Evolutionary conservation across 495 filamentous ascomycete species (phyloP).

Genomic region (Cercophora newfieldiana): DNA sequence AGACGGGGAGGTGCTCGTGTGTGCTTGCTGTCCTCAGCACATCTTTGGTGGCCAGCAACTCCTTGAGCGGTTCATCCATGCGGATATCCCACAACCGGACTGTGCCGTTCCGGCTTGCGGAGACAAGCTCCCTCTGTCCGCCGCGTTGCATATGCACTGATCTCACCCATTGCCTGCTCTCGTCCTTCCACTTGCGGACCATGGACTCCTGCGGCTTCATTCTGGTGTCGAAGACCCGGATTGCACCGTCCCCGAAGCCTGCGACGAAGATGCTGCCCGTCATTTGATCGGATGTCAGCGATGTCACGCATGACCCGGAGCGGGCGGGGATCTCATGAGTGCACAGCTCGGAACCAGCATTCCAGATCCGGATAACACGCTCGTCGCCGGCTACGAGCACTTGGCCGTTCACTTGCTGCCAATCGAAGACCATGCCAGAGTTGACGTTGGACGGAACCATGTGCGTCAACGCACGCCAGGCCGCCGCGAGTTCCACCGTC

Average conservation of each 20-base stretch:
- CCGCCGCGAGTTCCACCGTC: constrained; percentile 80
- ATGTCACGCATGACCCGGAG: constrained; percentile 92
- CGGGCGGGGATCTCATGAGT: constrained; percentile 92
- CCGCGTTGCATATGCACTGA: constrained; percentile 97
- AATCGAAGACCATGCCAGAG: constrained; percentile 93
- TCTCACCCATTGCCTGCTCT: constrained; percentile 83
- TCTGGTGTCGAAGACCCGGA: constrained; percentile 91
- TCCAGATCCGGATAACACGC: constrained; percentile 93
- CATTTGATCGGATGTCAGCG: constrained; percentile 93
- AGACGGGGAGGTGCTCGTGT: constrained; percentile 95
- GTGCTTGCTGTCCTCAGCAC: constrained; percentile 83
- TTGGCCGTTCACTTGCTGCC: constrained; percentile 96
- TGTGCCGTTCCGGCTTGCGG: constrained; percentile 84
- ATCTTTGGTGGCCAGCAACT: constrained; percentile 73
- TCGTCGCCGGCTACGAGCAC: constrained; percentile 94
- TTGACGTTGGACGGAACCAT: constrained; percentile 89
- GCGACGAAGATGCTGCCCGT: constrained; percentile 94
- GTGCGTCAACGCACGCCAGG: constrained; percentile 89
- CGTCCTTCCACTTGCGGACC: constrained; percentile 93
- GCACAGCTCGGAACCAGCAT: constrained; percentile 89
- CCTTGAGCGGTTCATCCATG: constrained; percentile 70
- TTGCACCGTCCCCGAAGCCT: constrained; percentile 95
- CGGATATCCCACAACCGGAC: constrained; percentile 96
- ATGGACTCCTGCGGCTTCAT: constrained; percentile 77
- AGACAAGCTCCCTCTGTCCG: constrained; percentile 84